A percentile compares a stretch with the other conserved stretches of the same genome.
Evolutionary conservation across 179 eudicot genomes (phyloP).

Genomic region (Carnegiea gigantea): DNA sequence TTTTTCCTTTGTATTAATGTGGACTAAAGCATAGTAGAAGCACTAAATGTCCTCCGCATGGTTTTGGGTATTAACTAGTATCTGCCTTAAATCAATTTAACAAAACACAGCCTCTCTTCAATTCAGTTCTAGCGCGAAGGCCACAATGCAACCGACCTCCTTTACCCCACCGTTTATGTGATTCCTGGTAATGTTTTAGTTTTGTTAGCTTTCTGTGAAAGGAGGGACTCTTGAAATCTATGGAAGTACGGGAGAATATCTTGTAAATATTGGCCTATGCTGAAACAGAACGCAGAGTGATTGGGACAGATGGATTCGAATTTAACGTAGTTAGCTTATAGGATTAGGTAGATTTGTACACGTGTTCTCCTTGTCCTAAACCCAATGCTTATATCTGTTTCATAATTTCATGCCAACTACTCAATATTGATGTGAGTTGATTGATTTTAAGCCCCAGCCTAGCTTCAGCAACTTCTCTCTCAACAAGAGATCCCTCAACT

Average conservation of each 20-base stretch:
- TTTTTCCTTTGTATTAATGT: background rate
- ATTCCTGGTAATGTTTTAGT: background rate
- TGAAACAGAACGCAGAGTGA: background rate
- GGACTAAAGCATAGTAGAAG: background rate
- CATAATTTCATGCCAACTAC: too few species aligned
- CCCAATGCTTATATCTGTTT: background rate
- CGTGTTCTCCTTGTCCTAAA: too few species aligned
- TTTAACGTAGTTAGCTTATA: background rate
- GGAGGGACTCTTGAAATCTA: background rate
- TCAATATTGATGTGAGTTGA: too few species aligned
- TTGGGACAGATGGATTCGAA: background rate
- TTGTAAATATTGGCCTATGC: background rate
- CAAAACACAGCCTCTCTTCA: background rate
- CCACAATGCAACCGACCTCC: too few species aligned
- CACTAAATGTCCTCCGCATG: background rate
- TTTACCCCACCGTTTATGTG: background rate
- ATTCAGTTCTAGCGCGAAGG: too few species aligned
- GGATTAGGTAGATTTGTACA: background rate
- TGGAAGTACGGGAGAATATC: background rate
- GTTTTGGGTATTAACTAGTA: background rate
- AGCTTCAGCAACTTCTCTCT: background rate
- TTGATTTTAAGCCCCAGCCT: too few species aligned
- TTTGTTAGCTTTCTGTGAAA: background rate
- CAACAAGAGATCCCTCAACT: background rate
- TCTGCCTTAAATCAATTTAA: background rate